Evolutionary conservation across 108 stramenopile species (phyloP).

Genomic region (Conticribra weissflogii): DNA sequence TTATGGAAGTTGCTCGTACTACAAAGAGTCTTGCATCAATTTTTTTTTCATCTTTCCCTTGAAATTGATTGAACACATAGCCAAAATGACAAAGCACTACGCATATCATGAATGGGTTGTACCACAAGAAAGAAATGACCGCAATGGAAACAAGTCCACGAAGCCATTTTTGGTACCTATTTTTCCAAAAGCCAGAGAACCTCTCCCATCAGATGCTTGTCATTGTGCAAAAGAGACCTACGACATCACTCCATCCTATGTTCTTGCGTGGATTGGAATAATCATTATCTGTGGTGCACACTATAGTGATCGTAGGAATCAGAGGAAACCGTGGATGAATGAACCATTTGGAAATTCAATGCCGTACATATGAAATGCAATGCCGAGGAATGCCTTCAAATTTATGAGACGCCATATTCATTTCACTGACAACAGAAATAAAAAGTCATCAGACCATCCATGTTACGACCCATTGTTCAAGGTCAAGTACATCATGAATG

Average conservation of each 20-base stretch:
- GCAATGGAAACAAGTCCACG: background rate
- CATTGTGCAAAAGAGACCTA: background rate
- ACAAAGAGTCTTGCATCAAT: too few species aligned
- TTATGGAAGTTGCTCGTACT: too few species aligned
- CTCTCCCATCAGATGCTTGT: background rate
- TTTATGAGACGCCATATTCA: slow-evolving; percentile 21
- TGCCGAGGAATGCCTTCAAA: slow-evolving; percentile 10
- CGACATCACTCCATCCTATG: background rate
- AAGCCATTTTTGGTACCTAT: background rate
- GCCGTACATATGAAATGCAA: slow-evolving; percentile 6
- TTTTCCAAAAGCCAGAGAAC: background rate
- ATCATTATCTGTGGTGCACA: slow-evolving; percentile 1
- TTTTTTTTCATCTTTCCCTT: too few species aligned
- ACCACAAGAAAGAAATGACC: background rate
- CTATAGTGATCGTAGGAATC: background rate
- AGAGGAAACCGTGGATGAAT: background rate
- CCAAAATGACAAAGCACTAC: background rate
- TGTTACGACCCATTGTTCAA: slow-evolving; percentile 14
- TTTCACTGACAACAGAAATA: slow-evolving; percentile 3
- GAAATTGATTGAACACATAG: too few species aligned
- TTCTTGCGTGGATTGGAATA: background rate
- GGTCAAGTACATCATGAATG: background rate
- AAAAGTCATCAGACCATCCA: background rate
- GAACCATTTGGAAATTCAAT: background rate
- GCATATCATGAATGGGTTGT: slow-evolving; percentile 2